Conservation (phyloP, 495 filamentous ascomycete species). For the Pseudotulostoma volvatum region DNA sequence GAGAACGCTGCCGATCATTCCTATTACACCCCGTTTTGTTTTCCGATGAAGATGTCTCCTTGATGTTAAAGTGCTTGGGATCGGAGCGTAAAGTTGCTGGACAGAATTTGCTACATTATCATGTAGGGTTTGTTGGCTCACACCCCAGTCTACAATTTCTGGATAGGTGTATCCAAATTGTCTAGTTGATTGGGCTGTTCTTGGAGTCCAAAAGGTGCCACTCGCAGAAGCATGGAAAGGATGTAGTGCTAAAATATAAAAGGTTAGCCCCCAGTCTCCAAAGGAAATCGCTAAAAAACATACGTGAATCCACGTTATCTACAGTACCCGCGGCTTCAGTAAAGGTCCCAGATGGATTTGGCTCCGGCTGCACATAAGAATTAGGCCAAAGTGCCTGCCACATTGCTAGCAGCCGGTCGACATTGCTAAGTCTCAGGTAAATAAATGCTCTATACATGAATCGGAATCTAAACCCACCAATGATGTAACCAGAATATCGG, state of each 20-base stretch:
- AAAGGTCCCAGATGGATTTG: constrained; percentile 9
- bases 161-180: constrained; percentile 34
- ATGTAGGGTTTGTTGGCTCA: constrained; percentile 9
- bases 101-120: constrained; percentile 15
- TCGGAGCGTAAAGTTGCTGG: constrained; percentile 17
- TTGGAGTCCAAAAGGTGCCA: constrained; percentile 15
- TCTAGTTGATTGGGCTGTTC: constrained; percentile 11
- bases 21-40: background rate
- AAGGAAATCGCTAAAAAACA: too few relatives aligned
- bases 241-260: constrained; percentile 5
- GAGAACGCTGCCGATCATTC: background rate
- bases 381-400: constrained; percentile 23
- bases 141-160: constrained; percentile 24
- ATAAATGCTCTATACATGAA: too few relatives aligned
- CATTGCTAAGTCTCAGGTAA: constrained; percentile 12
- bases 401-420: constrained; percentile 25
- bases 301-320: constrained; percentile 3
- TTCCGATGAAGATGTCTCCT: too few relatives aligned
- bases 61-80: background rate
- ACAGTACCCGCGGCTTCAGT: constrained; percentile 7
- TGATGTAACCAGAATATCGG: constrained; percentile 29
- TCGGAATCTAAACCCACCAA: constrained; percentile 7
- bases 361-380: constrained; percentile 12
- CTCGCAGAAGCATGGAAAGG: constrained; percentile 20
- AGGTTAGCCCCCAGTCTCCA: too few relatives aligned